A percentile compares a stretch with the other conserved stretches of the same genome.
Evolutionary conservation across 2,329 filamentous ascomycete species (phyloP).

Genomic region (Sclerotiophoma versabilis): DNA sequence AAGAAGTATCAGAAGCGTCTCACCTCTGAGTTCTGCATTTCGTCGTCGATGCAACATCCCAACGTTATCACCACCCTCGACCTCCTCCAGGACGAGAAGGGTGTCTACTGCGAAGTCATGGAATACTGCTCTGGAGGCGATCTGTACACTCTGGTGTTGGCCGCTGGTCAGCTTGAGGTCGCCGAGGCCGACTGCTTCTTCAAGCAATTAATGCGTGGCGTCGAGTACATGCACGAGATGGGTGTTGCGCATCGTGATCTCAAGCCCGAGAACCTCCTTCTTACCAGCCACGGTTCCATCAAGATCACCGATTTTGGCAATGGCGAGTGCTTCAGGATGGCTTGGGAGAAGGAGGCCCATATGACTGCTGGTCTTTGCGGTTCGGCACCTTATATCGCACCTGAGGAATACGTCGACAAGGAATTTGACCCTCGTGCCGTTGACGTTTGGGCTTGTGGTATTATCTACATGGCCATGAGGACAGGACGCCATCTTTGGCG

Average conservation of each 20-base stretch:
- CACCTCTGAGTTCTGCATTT: conserved; percentile 98
- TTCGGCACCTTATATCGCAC: conserved; percentile 95
- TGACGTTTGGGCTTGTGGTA: conserved; percentile 96
- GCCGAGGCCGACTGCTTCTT: conserved; percentile 97
- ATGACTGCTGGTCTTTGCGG: conserved; percentile 98
- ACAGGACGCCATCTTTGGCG: conserved; percentile 96
- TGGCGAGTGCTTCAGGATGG: conserved; percentile 99
- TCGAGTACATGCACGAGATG: conserved; percentile 99
- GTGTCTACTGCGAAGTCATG: conserved; percentile 99
- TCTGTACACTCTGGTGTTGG: conserved; percentile 89
- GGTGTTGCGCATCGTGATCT: conserved; percentile 95
- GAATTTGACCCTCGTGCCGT: conserved; percentile 98
- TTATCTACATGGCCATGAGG: conserved; percentile 99
- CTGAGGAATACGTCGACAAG: conserved; percentile 92
- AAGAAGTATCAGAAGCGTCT: conserved; percentile 98
- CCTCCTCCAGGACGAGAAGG: conserved; percentile 92
- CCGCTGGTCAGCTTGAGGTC: conserved; percentile 90
- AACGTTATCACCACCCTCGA: conserved; percentile 99
- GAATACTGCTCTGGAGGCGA: conserved; percentile 98
- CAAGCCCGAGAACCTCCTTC: conserved; percentile 93
- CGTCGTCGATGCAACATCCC: conserved; percentile 92
- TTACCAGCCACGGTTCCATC: conserved; percentile 89
- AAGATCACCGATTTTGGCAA: conserved; percentile 99
- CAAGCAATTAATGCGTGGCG: conserved; percentile 98
- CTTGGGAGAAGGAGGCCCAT: conserved; percentile 97